A percentile compares a stretch with the other conserved stretches of the same genome.
Evolutionary conservation across 2,329 filamentous ascomycete species (phyloP).

Genomic region (Xylariaceae sp.): DNA sequence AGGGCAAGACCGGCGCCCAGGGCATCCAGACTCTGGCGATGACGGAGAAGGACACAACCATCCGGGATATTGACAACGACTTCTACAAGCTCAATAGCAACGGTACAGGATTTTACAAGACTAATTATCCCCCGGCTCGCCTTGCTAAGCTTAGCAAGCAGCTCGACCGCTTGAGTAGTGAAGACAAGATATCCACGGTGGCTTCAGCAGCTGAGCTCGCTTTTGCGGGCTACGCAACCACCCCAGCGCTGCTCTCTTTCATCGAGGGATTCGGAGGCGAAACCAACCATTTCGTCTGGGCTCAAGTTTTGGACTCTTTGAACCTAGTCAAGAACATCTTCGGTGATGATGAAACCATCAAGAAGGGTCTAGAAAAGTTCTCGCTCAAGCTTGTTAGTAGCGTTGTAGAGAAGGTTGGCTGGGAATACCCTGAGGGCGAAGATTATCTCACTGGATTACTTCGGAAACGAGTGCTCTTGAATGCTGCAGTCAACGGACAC

Average conservation of each 20-base stretch:
- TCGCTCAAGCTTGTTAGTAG: constrained; percentile 70
- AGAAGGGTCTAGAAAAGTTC: constrained; percentile 72
- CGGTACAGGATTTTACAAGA: constrained; percentile 84
- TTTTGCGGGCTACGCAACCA: constrained; percentile 79
- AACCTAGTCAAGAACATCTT: constrained; percentile 81
- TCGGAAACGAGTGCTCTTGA: constrained; percentile 73
- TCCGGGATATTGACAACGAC: constrained; percentile 67
- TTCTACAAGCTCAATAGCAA: constrained; percentile 96
- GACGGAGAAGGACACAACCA: constrained; percentile 70
- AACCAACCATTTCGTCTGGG: constrained; percentile 83
- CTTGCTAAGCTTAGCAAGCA: constrained; percentile 76
- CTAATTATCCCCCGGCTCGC: constrained; percentile 84
- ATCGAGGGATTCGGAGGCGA: constrained; percentile 81
- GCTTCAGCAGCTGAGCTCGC: constrained; percentile 88
- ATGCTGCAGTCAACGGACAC: constrained; percentile 74
- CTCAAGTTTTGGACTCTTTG: constrained; percentile 74
- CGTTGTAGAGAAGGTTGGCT: constrained; percentile 76
- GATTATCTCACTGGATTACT: constrained; percentile 79
- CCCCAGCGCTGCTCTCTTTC: constrained; percentile 76
- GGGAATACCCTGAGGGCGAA: constrained; percentile 75
- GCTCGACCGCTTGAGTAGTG: constrained; percentile 69
- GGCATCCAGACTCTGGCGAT: constrained; percentile 64
- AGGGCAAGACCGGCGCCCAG: constrained; percentile 65
- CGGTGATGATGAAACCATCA: constrained; percentile 67
- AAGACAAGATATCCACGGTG: constrained; percentile 90